These are phyloP conservation scores for Periglandula ipomoeae DNA, from an alignment of 2,329 filamentous ascomycete species.

Conservation along the genomic window DNA sequence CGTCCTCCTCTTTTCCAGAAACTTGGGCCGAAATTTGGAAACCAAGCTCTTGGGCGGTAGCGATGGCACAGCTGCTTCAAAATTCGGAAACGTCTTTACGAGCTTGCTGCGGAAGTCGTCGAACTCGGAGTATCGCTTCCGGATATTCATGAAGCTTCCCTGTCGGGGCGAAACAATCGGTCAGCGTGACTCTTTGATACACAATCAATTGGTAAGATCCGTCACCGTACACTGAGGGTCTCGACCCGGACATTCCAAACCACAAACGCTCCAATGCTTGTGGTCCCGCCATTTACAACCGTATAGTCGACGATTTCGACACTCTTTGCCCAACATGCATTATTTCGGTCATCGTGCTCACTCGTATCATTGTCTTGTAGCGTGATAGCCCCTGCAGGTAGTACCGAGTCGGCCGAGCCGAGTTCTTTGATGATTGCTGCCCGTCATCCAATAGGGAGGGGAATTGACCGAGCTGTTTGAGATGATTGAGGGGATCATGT, in stretches of 20 bases:
- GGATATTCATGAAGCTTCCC: constrained; percentile 53
- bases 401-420: constrained; percentile 39
- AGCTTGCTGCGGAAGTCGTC: constrained; percentile 70
- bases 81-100: constrained; percentile 72
- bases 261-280: constrained; percentile 75
- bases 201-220: background rate
- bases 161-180: constrained; percentile 16
- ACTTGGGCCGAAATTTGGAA: constrained; percentile 73
- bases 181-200: background rate
- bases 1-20: constrained; percentile 73
- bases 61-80: constrained; percentile 75
- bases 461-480: constrained; percentile 23
- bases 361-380: constrained; percentile 53
- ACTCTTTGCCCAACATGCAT: constrained; percentile 56
- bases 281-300: constrained; percentile 46
- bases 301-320: constrained; percentile 50
- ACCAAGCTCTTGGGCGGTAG: constrained; percentile 88
- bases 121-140: constrained; percentile 86
- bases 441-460: constrained; percentile 37
- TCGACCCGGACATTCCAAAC: constrained; percentile 89
- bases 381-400: constrained; percentile 47
- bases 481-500: constrained; percentile 13
- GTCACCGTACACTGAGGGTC: constrained; percentile 62
- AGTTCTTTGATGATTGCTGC: constrained; percentile 24
- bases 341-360: constrained; percentile 40